Conservation (phyloP, 2,329 filamentous ascomycete species). For the Alternaria sp. region DNA sequence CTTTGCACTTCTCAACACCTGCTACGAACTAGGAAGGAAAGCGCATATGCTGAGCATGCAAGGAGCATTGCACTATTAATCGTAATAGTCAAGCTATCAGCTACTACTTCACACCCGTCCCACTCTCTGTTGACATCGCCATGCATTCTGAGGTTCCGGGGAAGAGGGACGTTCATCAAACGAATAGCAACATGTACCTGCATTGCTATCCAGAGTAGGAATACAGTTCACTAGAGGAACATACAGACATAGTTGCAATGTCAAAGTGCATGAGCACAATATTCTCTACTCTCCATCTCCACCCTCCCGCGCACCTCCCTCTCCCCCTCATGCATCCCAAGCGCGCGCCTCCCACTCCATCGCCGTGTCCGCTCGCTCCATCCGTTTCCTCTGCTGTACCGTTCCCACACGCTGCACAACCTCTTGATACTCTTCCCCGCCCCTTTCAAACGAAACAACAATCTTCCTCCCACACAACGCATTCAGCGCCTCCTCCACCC, state of each 20-base stretch:
- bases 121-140: background rate
- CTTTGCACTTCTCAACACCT: background rate
- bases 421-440: background rate
- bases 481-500: background rate
- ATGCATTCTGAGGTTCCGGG: background rate
- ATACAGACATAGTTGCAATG: background rate
- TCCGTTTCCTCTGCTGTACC: background rate
- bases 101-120: background rate
- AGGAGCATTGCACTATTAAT: accelerated
- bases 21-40: accelerated
- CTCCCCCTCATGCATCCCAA: background rate
- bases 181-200: background rate
- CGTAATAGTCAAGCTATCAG: background rate
- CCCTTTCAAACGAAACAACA: background rate
- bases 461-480: background rate
- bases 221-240: accelerated
- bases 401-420: background rate
- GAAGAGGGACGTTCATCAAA: background rate
- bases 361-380: background rate
- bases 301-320: background rate
- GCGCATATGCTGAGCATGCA: background rate
- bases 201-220: background rate
- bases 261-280: background rate
- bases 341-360: background rate
- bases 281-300: background rate